Evolutionary conservation across 129 eudicot species (phyloP).

Genomic region (Smallanthus sonchifolius): DNA sequence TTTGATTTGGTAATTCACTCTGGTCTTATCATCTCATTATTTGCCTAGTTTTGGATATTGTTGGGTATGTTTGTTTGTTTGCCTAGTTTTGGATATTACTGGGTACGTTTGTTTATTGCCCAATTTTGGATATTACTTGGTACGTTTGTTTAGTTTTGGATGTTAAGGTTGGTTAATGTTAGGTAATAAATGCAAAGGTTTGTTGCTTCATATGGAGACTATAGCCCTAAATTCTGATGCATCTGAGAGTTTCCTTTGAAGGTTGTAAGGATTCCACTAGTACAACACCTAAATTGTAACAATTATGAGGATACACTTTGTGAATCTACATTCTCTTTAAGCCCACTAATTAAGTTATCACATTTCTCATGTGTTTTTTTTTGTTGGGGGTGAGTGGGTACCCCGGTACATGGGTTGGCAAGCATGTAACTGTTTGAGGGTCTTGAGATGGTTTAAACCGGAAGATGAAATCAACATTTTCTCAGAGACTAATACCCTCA

Average conservation of each 20-base stretch:
- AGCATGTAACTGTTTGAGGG: not conserved
- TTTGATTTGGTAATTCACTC: not conserved
- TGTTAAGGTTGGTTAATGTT: not conserved
- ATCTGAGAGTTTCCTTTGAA: not conserved
- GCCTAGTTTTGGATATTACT: too few species aligned
- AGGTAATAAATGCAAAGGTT: not conserved
- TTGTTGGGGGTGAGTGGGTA: not conserved
- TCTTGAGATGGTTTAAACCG: not conserved
- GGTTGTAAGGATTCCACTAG: not conserved
- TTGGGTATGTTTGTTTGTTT: too few species aligned
- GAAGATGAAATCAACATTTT: not conserved
- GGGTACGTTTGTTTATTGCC: too few species aligned
- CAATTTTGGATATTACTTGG: too few species aligned
- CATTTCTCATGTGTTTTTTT: not conserved
- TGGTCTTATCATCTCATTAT: not conserved
- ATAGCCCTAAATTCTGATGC: not conserved
- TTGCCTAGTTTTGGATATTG: not conserved
- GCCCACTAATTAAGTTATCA: not conserved
- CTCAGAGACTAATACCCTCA: not conserved
- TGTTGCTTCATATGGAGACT: not conserved
- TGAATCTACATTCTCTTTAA: not conserved
- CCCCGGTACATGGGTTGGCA: not conserved
- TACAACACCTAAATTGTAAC: not conserved
- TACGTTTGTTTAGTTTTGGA: not conserved
- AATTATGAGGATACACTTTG: constrained; percentile 1